Percentiles rank a stretch among this genome's conserved stretches.
Conservation (phyloP, 495 filamentous ascomycete genomes). For the Daldinia grandis region DNA sequence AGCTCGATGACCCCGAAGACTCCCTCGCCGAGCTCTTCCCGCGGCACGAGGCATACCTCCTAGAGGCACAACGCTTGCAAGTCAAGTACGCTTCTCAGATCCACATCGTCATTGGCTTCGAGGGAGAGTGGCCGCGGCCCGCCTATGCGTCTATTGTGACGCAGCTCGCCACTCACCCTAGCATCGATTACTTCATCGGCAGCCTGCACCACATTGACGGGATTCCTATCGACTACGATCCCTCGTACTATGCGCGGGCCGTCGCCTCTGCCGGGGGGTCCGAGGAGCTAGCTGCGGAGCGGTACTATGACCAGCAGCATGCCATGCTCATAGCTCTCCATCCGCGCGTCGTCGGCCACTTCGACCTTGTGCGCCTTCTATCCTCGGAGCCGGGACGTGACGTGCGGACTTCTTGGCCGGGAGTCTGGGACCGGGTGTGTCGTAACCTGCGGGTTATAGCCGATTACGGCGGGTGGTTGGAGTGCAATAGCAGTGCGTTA, state of each 20-base stretch:
- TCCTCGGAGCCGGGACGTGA: conserved; percentile 70
- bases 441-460: conserved; percentile 77
- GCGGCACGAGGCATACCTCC: conserved; percentile 75
- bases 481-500: conserved; percentile 86
- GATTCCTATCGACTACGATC: conserved; percentile 89
- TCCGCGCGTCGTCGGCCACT: conserved; percentile 89
- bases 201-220: conserved; percentile 87
- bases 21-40: conserved; percentile 53
- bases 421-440: conserved; percentile 75
- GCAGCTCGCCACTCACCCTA: conserved; percentile 64
- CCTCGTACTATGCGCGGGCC: conserved; percentile 69
- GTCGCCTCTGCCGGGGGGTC: conserved; percentile 45
- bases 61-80: conserved; percentile 76
- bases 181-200: conserved; percentile 88
- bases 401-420: conserved; percentile 53
- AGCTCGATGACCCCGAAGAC: conserved; percentile 50
- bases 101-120: conserved; percentile 86
- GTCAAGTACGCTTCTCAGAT: conserved; percentile 74
- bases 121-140: conserved; percentile 87
- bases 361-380: conserved; percentile 87
- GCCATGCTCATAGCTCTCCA: conserved; percentile 77
- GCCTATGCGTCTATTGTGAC: conserved; percentile 66
- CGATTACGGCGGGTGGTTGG: conserved; percentile 80
- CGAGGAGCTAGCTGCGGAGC: conserved; percentile 76
- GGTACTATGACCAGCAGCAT: conserved; percentile 87